These are phyloP conservation scores for Trypanosoma rangeli DNA, from an alignment of 208 protist genomes.

Conservation along the genomic window DNA sequence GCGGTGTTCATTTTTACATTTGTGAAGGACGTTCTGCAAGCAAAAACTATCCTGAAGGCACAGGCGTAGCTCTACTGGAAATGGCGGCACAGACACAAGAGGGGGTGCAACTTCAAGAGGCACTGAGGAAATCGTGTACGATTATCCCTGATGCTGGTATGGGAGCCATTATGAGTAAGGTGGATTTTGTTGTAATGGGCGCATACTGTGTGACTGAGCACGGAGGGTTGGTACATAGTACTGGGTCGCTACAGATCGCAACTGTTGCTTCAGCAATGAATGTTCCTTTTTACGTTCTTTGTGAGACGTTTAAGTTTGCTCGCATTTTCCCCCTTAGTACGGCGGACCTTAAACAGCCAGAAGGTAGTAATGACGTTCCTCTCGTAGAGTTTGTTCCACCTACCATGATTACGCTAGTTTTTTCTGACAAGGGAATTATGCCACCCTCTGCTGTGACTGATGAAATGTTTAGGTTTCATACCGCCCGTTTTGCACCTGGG, in stretches of 20 bases:
- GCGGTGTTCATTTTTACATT: conserved; percentile 87
- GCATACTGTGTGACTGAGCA: conserved; percentile 98
- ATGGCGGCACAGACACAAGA: conserved; percentile 59
- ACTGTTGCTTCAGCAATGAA: conserved; percentile 95
- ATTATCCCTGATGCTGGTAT: conserved; percentile 91
- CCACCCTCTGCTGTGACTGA: conserved; percentile 98
- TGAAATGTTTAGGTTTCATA: conserved; percentile 96
- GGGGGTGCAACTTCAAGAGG: conserved; percentile 56
- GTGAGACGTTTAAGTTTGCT: conserved; percentile 99
- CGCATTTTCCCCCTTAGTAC: conserved; percentile 97
- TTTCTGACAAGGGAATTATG: conserved; percentile 99
- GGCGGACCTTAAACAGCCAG: conserved; percentile 84
- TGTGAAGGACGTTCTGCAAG: conserved; percentile 69
- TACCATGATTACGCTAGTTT: conserved; percentile 93
- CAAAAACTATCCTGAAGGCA: conserved; percentile 50
- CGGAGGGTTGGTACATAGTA: conserved; percentile 98
- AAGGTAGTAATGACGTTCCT: conserved; percentile 55
- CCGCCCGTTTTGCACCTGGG: conserved; percentile 61
- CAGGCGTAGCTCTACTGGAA: conserved; percentile 50
- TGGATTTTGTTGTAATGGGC: conserved; percentile 97
- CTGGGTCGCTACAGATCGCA: conserved; percentile 97
- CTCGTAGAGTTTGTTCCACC: conserved; percentile 90
- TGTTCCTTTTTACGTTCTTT: conserved; percentile 98
- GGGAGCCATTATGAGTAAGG: conserved; percentile 78
- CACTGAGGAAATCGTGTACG: conserved; percentile 61